Conservation (phyloP, 495 filamentous ascomycete genomes). For the Xylaria sp. region DNA sequence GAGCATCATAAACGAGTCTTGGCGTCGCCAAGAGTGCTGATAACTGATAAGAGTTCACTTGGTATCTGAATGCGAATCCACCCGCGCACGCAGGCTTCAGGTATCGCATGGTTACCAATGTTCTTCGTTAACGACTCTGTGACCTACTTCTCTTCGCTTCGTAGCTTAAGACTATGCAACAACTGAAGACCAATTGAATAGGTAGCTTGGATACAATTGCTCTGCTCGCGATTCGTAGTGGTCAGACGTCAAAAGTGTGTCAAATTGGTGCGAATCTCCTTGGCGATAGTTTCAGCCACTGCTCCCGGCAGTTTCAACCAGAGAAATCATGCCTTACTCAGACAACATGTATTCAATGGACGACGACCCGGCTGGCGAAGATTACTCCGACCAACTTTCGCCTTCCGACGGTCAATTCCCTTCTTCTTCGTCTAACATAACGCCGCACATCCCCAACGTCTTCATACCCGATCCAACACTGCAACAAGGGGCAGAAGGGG, state of each 20-base stretch:
- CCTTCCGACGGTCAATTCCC: slow-evolving; percentile 54
- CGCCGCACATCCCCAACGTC: slow-evolving; percentile 51
- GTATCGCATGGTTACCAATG: not conserved
- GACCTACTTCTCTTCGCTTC: not conserved
- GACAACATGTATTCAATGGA: slow-evolving; percentile 53
- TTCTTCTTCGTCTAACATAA: slow-evolving; percentile 42
- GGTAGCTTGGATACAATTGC: not conserved
- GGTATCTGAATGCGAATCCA: slow-evolving; percentile 8
- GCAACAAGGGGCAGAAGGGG: slow-evolving; percentile 35
- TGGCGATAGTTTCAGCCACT: slow-evolving; percentile 40
- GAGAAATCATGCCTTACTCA: slow-evolving; percentile 47
- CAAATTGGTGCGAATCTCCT: slow-evolving; percentile 30
- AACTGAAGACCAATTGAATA: slow-evolving; percentile 12
- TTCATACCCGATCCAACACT: slow-evolving; percentile 51
- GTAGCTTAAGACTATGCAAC: slow-evolving; percentile 1
- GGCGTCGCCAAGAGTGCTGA: slow-evolving; percentile 2
- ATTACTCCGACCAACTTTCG: slow-evolving; percentile 45
- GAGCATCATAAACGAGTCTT: not conserved
- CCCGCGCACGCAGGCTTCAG: not conserved
- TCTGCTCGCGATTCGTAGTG: slow-evolving; percentile 13
- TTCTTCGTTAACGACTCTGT: not conserved
- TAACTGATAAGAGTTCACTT: slow-evolving; percentile 18
- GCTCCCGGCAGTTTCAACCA: slow-evolving; percentile 37
- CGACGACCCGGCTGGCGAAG: slow-evolving; percentile 46
- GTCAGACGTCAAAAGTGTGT: slow-evolving; percentile 34